Evolutionary conservation across 2,329 filamentous ascomycete species (phyloP).

Genomic region (Colletotrichum zoysiae): DNA sequence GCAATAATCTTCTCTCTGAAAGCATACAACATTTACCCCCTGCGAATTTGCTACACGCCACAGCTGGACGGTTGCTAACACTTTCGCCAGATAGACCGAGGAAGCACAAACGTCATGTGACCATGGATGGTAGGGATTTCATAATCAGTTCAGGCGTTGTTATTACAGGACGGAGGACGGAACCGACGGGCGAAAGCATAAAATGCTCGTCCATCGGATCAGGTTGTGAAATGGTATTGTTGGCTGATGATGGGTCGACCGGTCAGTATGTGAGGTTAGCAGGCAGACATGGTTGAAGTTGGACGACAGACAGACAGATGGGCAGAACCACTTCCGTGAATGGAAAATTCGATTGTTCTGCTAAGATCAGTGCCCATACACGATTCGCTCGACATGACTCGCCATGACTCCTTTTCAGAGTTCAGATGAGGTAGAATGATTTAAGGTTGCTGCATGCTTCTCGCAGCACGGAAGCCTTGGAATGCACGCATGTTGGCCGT

Average conservation of each 20-base stretch:
- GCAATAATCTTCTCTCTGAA: slow-evolving; percentile 70
- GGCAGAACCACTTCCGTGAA: background rate
- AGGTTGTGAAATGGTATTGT: background rate
- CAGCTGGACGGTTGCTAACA: slow-evolving; percentile 13
- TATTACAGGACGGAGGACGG: background rate
- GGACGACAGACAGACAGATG: background rate
- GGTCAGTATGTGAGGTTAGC: background rate
- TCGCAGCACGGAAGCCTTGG: background rate
- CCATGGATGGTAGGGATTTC: background rate
- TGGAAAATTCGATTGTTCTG: background rate
- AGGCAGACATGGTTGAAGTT: background rate
- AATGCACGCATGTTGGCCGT: background rate
- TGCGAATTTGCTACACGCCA: background rate
- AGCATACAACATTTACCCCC: slow-evolving; percentile 17
- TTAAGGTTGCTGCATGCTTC: background rate
- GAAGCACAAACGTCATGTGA: background rate
- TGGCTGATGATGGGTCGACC: background rate
- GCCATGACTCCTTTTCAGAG: background rate
- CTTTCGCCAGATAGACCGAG: background rate
- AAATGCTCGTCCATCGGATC: background rate
- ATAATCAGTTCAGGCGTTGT: background rate
- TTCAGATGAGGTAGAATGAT: background rate
- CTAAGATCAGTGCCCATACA: background rate
- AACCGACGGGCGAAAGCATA: background rate
- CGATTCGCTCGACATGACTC: background rate